Base-by-base conservation (phyloP, 2,329 filamentous ascomycete species). In the Cordyceps javanica region DNA sequence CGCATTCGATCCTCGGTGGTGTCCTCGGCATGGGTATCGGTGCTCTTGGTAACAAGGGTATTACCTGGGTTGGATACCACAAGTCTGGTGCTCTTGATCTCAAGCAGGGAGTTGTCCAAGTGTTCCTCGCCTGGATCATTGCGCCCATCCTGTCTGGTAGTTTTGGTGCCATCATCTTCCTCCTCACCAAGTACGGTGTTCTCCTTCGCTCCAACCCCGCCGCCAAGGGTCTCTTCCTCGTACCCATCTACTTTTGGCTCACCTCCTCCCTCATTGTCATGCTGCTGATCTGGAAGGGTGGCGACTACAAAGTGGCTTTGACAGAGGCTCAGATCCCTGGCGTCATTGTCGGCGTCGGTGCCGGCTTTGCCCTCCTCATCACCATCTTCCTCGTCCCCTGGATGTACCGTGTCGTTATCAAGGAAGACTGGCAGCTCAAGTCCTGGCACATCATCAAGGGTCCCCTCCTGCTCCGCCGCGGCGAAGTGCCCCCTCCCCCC, bases 121-220 rank as follows among this genome's bases (percentile, higher is more conserved):
- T 86, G 23, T 82, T 84, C 62, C 77, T 84, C 16, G 82, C 81
- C 11, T 84, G 82, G 82, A 75, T 79, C 62, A 82, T 85, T 60
- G 82, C 83, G 2, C 83, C 83, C 1, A 75, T 76, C 55, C 74
- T 86, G 14, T 70, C 83, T 0, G 83, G 72, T 23, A 55, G 61
- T 57, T 85, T 86, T 54, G 81, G 69, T 56, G 72, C 82, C 44
- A 70, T 76, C 65, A 75, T 85, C 67, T 85, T 85, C 71, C 65
- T 75, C 39, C 69, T 80, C 63, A 83, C 80, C 56, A 85, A 85
- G 64, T 82, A 80, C 62, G 73, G 71, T 54, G 79, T 85, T 34
- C 76, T 85, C 67, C 69, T 79, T 36, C 77, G 80, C 48, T 73
- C 69, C 19, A 78, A 82, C 63, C 80, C 82, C 0, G 75, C 80